phyloP scores from a whole-genome alignment of 75 land plant genomes.

The Pinus tabuliformis region DNA sequence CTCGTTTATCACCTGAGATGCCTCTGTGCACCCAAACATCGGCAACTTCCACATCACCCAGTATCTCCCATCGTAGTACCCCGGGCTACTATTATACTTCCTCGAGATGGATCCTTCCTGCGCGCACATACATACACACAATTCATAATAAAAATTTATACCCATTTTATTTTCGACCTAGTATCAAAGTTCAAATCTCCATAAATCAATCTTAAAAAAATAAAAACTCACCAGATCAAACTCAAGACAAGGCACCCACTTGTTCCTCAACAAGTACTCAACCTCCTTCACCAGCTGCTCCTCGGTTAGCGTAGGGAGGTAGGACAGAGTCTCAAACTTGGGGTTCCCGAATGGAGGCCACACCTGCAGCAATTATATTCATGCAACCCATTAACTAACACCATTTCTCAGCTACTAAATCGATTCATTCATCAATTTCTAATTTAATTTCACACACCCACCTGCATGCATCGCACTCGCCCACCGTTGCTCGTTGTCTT shows the following conservation, averaged over 20 bases:
- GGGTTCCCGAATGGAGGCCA: conserved; percentile 40
- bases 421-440: not conserved
- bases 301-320: conserved; percentile 41
- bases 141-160: too few relatives aligned
- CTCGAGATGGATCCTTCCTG: conserved; percentile 42
- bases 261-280: conserved; percentile 43
- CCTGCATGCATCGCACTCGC: conserved; percentile 64
- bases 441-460: not conserved
- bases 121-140: not conserved
- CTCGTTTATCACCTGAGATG: conserved; percentile 56
- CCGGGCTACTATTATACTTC: conserved; percentile 38
- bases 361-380: conserved; percentile 16
- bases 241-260: conserved; percentile 71
- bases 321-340: conserved; percentile 77
- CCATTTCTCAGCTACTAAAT: not conserved
- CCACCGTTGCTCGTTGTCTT: conserved; percentile 47
- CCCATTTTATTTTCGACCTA: too few relatives aligned
- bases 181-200: too few relatives aligned
- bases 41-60: conserved; percentile 95
- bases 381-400: not conserved
- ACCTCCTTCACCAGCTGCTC: conserved; percentile 56
- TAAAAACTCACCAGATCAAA: conserved; percentile 39
- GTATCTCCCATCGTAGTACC: conserved; percentile 84
- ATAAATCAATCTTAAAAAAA: not conserved
- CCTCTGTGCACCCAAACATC: conserved; percentile 85